Evolutionary conservation across 805 yeast species (phyloP), one percentile per base, ranked within the genome.

Genomic region (Brettanomyces sp.): DNA sequence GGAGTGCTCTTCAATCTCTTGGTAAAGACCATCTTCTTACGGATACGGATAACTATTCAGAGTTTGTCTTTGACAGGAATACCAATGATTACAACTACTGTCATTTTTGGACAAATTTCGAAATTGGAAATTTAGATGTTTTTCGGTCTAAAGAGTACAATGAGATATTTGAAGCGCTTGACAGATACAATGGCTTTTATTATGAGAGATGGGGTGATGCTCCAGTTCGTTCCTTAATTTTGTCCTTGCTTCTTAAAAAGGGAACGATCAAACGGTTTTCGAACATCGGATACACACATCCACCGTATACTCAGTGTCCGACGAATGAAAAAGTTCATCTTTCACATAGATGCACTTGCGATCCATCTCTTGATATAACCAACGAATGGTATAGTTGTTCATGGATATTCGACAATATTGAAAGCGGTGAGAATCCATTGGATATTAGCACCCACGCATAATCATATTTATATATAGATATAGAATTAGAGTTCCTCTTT

Each of bases 181-280:
- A 87, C 63, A 60, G 70, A 46, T 72, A 79, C n/a, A 93, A 95
- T 59, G 95, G 95, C 8, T 86, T 87, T 67, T 87, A 81, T 67
- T 87, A 86, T 63, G 87, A 84, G 68, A 74, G 95, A 60, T 85
- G 95, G 95, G 95, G 95, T 47, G 95, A 87, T 64, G 95, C 95
- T 6, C 95, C 95, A 24, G 79, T 86, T 66, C 77, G 64, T 64
- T 85, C 56, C 82, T 64, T 82, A 47, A 86, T 63, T 69, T 77
- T 72, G 79, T 87, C 67, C 75, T 72, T 51, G 83, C 82, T 62
- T 70, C 80, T 57, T 85, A 87, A 44, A 77, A 77, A 81, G 45
- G 78, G 77, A 48, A 69, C 80, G 55, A 70, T 88, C 45, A 89
- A 85, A 56, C 73, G 84, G 66, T 85, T 88, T 58, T 79, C 74